phyloP scores from a whole-genome alignment of 169 alveolate genomes.

The Eimeria sp. region DNA sequence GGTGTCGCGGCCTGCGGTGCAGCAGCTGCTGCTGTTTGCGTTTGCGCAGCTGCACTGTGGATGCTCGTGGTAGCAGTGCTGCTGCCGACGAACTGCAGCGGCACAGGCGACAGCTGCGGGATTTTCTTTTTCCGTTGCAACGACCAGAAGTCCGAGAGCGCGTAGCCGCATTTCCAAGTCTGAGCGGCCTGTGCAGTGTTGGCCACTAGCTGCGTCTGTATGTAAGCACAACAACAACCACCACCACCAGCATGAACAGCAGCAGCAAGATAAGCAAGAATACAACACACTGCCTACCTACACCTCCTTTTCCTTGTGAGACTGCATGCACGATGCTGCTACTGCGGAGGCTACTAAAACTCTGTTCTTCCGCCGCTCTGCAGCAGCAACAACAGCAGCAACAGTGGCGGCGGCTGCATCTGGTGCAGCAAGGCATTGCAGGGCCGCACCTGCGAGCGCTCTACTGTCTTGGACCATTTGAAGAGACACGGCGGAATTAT shows the following conservation, averaged over 20 bases:
- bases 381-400: background rate
- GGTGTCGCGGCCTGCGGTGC: no score
- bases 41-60: no score
- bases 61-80: no score
- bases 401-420: background rate
- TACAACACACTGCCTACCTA: background rate
- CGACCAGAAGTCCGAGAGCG: conserved; percentile 28
- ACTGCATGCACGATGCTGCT: background rate
- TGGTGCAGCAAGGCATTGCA: background rate
- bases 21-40: background rate
- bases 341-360: background rate
- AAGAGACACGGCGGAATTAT: conserved; percentile 65
- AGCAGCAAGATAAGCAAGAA: no score
- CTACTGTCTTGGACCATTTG: conserved; percentile 63
- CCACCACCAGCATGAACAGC: background rate
- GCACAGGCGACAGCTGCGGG: background rate
- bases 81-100: no score
- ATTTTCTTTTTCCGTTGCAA: conserved; percentile 19
- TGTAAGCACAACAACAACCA: background rate
- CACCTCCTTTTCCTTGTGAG: background rate
- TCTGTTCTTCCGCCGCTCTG: background rate
- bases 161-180: background rate
- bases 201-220: conserved; percentile 16
- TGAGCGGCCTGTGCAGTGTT: conserved; percentile 28
- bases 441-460: conserved; percentile 45